Base-by-base conservation (phyloP, 805 yeast species). In the Lachancea thermotolerans region DNA sequence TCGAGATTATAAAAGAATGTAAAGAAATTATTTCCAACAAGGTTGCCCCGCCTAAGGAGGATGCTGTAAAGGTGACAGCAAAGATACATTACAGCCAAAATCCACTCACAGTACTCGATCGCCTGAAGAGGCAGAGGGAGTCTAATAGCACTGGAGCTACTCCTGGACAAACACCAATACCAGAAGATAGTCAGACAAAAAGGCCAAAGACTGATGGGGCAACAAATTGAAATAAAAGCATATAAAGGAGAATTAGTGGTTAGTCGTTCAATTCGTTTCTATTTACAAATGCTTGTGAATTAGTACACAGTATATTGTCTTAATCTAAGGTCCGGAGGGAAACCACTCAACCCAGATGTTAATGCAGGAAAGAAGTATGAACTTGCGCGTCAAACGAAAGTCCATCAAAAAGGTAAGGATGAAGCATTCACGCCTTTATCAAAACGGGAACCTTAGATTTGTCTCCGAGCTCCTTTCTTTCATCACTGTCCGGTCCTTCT, bases 1-100 rank as follows among this genome's bases (percentile, higher is more conserved):
- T 80, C 28, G 54, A 61, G 6, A 60, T 76, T 0, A 68, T 85
- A n/a, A 49, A 47, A 6, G 53, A 69, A 35, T 84, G 91, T 56
- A 70, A 75, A 16, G 60, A 57, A 2, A 49, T 68, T 10, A 72
- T 84, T 5, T 69, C 70, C 47, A 63, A 62, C 1, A 57, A 69
- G 1, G 58, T 66, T 9, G 68, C 72, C 37, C 76, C 84, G 0
- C 64, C 79, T 2, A 70, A 77, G 37, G 85, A 82, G 42, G 82
- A 77, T 43, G 83, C 86, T 7, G 78, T 74, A 36, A 60, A 59
- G 16, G 79, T 83, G 27, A 86, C 81, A 44, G 78, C 77, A 38
- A 83, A 80, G 59, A 73, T 81, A 10, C 80, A 79, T 47, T 80
- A 73, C 52, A 75, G 82, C 43, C 64, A 79, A 40, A 79, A 80